Evolutionary conservation across 2,329 filamentous ascomycete species (phyloP).

Genomic region (Alternaria metachromatica): DNA sequence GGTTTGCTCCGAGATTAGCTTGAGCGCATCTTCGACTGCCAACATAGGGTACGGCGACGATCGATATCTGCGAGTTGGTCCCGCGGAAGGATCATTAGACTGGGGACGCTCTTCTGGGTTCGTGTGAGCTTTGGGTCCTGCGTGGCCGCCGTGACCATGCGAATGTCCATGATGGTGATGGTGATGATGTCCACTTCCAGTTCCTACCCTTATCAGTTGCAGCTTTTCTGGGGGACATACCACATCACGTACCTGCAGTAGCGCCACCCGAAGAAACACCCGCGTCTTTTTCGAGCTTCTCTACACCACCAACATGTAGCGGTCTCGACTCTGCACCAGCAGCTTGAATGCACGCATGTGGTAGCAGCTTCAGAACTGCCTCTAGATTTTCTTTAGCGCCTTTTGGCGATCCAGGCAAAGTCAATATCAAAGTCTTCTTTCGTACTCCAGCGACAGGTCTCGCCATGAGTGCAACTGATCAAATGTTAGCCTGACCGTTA

Average conservation of each 20-base stretch:
- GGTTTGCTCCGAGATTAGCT: conserved; percentile 74
- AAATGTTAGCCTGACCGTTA: conserved; percentile 24
- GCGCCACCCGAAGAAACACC: conserved; percentile 53
- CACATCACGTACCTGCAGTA: conserved; percentile 19
- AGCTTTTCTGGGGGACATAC: not conserved
- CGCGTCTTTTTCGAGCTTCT: conserved; percentile 84
- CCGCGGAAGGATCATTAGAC: conserved; percentile 66
- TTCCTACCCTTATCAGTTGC: conserved; percentile 15
- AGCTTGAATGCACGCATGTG: conserved; percentile 92
- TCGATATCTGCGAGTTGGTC: conserved; percentile 73
- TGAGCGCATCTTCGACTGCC: conserved; percentile 79
- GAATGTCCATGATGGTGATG: conserved; percentile 59
- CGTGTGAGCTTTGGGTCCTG: conserved; percentile 72
- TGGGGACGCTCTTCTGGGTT: conserved; percentile 63
- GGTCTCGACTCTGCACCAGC: conserved; percentile 80
- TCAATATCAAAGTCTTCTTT: conserved; percentile 81
- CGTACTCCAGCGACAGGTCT: conserved; percentile 89
- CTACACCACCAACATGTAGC: conserved; percentile 80
- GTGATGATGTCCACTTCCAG: conserved; percentile 46
- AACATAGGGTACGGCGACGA: conserved; percentile 94
- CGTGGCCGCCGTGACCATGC: conserved; percentile 59
- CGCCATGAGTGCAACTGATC: conserved; percentile 91
- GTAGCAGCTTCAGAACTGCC: conserved; percentile 85
- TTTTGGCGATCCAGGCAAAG: conserved; percentile 92
- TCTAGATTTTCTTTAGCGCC: conserved; percentile 93